Base-by-base conservation (phyloP, 441 rosid genomes). In the Breynia disticha region DNA sequence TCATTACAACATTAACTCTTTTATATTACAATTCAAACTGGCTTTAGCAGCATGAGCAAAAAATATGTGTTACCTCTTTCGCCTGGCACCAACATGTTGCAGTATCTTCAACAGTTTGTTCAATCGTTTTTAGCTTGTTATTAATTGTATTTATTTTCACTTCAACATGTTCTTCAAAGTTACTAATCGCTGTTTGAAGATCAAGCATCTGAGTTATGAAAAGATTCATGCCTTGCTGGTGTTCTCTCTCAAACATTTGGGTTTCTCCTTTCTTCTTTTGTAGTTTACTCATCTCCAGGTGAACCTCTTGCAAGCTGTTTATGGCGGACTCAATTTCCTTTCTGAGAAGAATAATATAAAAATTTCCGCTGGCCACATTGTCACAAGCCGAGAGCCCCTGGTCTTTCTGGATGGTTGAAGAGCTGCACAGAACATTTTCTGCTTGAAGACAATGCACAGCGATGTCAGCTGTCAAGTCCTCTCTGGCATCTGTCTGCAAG, bases 271-370 rank as follows among this genome's bases (percentile, higher is more conserved):
- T 90, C 82, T 85, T 94, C 4, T 61, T 57, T 35, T 52, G 74
- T 57, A 89, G 66, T 67, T 62, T 83, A 65, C 66, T 67, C 84
- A 93, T 82, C 72, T 86, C 93, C 72, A 65, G 58, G 66, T 79
- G 82, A 64, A 87, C 83, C 57, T 81, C 87, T 67, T 80, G 79
- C 69, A 93, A 73, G 72, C 90, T 81, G 69, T 65, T 72, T 56
- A 89, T 76, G 19, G 99, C 97, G 66, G 80, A 81, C 72, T 79
- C 90, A 58, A 87, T 70, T 80, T 89, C 99, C 72, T 66, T 69
- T 77, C 69, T 89, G 62, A 93, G 74, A 74, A 86, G 83, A 63
- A 71, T 59, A 67, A 86, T 62, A 52, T 86, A 76, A 56, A 65
- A 52, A 59, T 81, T 84, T 74, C 85, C 82, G 63, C 70, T 72